Percentiles rank a stretch among this genome's conserved stretches.
These are phyloP conservation scores for Phytophthora citricola DNA, from an alignment of 352 stramenopile species.

Conservation along the genomic window DNA sequence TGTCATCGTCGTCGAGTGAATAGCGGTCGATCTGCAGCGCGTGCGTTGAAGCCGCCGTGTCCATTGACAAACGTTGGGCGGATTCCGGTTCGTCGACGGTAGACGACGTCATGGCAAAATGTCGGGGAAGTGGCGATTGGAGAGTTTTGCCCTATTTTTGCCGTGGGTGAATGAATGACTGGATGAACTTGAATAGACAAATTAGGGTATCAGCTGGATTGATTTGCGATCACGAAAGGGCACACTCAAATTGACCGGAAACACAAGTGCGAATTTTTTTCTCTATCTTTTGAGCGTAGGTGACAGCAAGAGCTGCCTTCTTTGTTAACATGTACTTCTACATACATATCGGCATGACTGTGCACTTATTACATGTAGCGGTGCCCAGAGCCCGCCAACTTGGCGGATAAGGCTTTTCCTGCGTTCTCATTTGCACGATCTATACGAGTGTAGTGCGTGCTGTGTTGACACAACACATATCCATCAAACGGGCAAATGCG, in stretches of 20 bases:
- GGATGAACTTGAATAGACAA: neutral
- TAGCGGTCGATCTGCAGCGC: conserved; percentile 28
- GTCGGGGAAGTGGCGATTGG: neutral
- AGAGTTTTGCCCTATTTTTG: conserved; percentile 14
- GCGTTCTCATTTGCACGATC: no score
- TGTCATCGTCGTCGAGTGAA: conserved; percentile 24
- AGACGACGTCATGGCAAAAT: conserved; percentile 14
- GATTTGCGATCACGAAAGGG: neutral
- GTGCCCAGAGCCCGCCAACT: no score
- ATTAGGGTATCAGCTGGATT: neutral
- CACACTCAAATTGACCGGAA: neutral
- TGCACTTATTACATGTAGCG: no score
- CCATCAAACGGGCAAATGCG: neutral
- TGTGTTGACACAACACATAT: no score
- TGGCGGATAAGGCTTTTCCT: no score
- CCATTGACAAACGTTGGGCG: conserved; percentile 9
- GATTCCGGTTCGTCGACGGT: neutral
- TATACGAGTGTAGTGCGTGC: no score
- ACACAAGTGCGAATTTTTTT: no score
- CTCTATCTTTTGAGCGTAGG: no score
- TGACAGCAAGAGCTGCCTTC: no score
- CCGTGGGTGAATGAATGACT: neutral
- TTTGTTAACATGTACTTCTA: no score
- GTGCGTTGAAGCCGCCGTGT: conserved; percentile 6
- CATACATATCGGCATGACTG: no score